Percentiles rank a stretch among this genome's conserved stretches.
phyloP scores from a whole-genome alignment of 148 eudicot species.

The Rhododendron ferrugineum region DNA sequence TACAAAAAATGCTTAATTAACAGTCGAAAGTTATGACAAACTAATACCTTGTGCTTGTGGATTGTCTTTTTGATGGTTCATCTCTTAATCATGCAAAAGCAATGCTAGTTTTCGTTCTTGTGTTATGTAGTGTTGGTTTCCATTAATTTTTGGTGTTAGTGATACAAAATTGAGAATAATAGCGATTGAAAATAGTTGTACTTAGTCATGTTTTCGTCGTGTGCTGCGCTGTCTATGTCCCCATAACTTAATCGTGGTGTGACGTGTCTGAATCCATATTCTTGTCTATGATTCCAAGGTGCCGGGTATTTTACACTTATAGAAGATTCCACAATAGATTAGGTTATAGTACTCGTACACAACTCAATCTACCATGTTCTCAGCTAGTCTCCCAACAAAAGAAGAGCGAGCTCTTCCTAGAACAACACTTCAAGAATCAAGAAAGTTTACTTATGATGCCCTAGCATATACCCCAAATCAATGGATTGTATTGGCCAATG shows the following conservation, averaged over 20 bases:
- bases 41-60: background rate
- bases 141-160: background rate
- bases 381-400: background rate
- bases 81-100: background rate
- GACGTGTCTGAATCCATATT: background rate
- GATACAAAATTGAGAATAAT: background rate
- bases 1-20: background rate
- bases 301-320: background rate
- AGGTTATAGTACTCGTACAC: background rate
- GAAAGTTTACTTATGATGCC: background rate
- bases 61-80: background rate
- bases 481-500: background rate
- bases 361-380: background rate
- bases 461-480: background rate
- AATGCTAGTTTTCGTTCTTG: background rate
- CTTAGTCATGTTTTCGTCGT: background rate
- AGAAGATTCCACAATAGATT: background rate
- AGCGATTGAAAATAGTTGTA: background rate
- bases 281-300: background rate
- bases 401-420: background rate
- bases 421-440: background rate
- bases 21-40: background rate
- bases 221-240: background rate
- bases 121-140: background rate
- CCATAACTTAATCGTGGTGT: background rate